phyloP scores from a whole-genome alignment of 306 rosid genomes.

The Spatholobus suberectus region DNA sequence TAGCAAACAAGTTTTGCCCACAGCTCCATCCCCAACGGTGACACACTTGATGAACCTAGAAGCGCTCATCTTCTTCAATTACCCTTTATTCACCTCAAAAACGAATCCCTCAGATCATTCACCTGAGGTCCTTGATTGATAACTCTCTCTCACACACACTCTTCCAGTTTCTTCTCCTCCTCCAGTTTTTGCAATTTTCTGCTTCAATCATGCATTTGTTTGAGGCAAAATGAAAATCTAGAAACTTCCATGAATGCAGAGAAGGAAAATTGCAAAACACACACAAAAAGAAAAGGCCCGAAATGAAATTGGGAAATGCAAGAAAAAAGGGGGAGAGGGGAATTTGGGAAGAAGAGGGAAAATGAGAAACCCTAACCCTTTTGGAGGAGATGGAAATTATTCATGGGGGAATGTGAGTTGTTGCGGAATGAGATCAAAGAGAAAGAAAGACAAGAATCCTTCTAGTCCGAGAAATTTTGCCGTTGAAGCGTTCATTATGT shows the following conservation, averaged over 20 bases:
- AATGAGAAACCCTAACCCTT: constrained; percentile 52
- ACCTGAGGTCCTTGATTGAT: constrained; percentile 74
- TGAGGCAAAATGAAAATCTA: constrained; percentile 15
- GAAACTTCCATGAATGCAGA: constrained; percentile 37
- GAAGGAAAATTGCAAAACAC: background rate
- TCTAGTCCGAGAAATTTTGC: constrained; percentile 85
- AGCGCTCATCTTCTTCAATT: constrained; percentile 74
- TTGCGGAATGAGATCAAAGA: constrained; percentile 49
- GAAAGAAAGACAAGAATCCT: constrained; percentile 40
- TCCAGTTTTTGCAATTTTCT: constrained; percentile 30
- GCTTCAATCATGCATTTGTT: constrained; percentile 65
- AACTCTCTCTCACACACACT: constrained; percentile 39
- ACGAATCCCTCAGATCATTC: constrained; percentile 82
- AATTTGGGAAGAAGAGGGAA: background rate
- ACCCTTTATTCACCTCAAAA: constrained; percentile 32
- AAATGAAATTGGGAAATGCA: background rate
- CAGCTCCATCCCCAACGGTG: constrained; percentile 99
- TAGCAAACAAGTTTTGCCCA: constrained; percentile 97
- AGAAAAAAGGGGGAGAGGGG: background rate
- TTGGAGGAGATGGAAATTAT: constrained; percentile 52
- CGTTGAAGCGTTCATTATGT: constrained; percentile 93
- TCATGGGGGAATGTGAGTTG: constrained; percentile 39
- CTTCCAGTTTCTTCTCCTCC: constrained; percentile 47
- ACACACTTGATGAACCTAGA: constrained; percentile 99
- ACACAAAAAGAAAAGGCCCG: background rate